Evolutionary conservation across 371 early-diverging fungal species (phyloP).

Genomic region (Rhizopus arrhizus): DNA sequence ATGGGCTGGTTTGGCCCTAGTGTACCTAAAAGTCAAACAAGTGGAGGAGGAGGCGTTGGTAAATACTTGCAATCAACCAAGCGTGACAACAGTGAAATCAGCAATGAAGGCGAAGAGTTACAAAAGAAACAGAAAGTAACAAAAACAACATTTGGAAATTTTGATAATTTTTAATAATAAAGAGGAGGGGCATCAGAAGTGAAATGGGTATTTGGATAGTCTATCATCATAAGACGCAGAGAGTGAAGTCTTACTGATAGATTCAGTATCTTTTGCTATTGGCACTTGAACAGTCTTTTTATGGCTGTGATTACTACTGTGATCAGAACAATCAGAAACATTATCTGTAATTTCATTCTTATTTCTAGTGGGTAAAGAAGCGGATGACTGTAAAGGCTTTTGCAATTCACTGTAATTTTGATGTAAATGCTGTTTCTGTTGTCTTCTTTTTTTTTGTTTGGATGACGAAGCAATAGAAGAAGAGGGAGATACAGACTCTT

Average conservation of each 20-base stretch:
- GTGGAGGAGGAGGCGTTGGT: conserved; percentile 57
- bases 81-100: conserved; percentile 10
- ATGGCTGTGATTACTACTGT: conserved; percentile 3
- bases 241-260: conserved; percentile 19
- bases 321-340: conserved; percentile 20
- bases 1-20: conserved; percentile 79
- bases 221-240: conserved; percentile 53
- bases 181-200: not conserved
- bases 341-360: conserved; percentile 14
- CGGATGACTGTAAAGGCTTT: conserved; percentile 43
- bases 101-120: conserved; percentile 11
- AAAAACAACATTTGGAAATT: conserved; percentile 35
- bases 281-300: conserved; percentile 1
- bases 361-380: conserved; percentile 48
- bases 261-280: conserved; percentile 10
- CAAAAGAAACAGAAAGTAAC: conserved; percentile 18
- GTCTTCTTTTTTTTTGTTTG: conserved; percentile 24
- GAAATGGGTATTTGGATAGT: conserved; percentile 14
- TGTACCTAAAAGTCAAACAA: conserved; percentile 37
- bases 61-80: conserved; percentile 62
- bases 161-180: conserved; percentile 40
- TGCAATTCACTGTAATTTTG: conserved; percentile 23
- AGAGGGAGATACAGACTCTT: conserved; percentile 1
- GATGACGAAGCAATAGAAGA: conserved; percentile 5
- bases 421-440: conserved; percentile 23